Evolutionary conservation across 257 asterid species (phyloP).

Genomic region (Datura wrightii): DNA sequence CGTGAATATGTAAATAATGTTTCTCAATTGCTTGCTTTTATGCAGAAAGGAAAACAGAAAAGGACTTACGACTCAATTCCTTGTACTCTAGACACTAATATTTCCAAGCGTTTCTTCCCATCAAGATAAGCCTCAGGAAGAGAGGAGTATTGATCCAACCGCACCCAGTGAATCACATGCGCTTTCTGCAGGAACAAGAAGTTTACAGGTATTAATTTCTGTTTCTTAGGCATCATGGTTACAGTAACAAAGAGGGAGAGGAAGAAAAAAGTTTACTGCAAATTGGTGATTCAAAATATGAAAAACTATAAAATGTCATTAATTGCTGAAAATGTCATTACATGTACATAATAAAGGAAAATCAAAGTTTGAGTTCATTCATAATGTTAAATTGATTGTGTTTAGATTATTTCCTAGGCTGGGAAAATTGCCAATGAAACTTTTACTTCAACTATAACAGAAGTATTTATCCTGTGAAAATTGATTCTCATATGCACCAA

Average conservation of each 20-base stretch:
- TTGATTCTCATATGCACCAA: not conserved
- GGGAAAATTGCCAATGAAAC: not conserved
- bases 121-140: constrained; percentile 72
- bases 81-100: constrained; percentile 65
- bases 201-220: not conserved
- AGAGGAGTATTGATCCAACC: constrained; percentile 64
- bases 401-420: not conserved
- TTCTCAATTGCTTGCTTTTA: not conserved
- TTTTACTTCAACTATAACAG: not conserved
- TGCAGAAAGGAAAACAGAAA: not conserved
- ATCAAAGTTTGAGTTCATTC: not conserved
- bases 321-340: not conserved
- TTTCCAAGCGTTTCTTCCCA: constrained; percentile 68
- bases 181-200: constrained; percentile 56
- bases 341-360: not conserved
- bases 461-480: not conserved
- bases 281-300: not conserved
- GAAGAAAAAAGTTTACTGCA: constrained; percentile 2
- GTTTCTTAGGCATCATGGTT: not conserved
- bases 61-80: constrained; percentile 66
- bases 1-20: not conserved
- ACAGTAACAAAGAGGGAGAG: constrained; percentile 24
- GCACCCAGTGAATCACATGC: constrained; percentile 88
- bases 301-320: not conserved
- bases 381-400: not conserved